phyloP scores from a whole-genome alignment of 176 grass and related monocot species.

The Chloris gayana region DNA sequence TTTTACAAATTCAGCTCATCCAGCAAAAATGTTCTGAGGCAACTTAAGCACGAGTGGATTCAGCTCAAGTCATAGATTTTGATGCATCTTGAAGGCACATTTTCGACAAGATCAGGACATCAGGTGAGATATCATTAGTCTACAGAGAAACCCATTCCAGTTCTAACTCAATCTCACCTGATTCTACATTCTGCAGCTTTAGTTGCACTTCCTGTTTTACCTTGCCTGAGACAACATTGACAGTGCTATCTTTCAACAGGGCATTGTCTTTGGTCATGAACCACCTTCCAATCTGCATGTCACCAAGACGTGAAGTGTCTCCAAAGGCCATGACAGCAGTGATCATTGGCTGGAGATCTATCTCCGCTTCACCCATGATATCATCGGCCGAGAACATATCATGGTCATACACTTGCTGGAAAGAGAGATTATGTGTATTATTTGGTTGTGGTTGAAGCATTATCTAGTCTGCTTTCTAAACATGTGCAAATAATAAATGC shows the following conservation, averaged over 20 bases:
- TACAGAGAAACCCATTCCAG: conserved; percentile 75
- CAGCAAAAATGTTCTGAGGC: background rate
- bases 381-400: conserved; percentile 93
- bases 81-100: conserved; percentile 6
- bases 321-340: conserved; percentile 91
- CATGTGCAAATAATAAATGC: background rate
- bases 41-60: background rate
- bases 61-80: conserved; percentile 22
- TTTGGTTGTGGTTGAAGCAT: background rate
- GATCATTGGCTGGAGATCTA: conserved; percentile 94
- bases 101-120: conserved; percentile 18
- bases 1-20: conserved; percentile 32
- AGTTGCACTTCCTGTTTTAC: conserved; percentile 86
- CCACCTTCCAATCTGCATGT: conserved; percentile 97
- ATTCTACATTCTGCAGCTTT: conserved; percentile 97
- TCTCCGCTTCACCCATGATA: conserved; percentile 98
- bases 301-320: conserved; percentile 59
- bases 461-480: conserved; percentile 8
- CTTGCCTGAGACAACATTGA: conserved; percentile 76
- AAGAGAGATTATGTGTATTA: conserved; percentile 33
- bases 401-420: conserved; percentile 92
- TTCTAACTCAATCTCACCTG: conserved; percentile 83
- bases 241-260: conserved; percentile 76
- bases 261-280: conserved; percentile 93
- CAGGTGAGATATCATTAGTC: conserved; percentile 43